Conservation (phyloP, 495 filamentous ascomycete species). For the Daldinia childiae region DNA sequence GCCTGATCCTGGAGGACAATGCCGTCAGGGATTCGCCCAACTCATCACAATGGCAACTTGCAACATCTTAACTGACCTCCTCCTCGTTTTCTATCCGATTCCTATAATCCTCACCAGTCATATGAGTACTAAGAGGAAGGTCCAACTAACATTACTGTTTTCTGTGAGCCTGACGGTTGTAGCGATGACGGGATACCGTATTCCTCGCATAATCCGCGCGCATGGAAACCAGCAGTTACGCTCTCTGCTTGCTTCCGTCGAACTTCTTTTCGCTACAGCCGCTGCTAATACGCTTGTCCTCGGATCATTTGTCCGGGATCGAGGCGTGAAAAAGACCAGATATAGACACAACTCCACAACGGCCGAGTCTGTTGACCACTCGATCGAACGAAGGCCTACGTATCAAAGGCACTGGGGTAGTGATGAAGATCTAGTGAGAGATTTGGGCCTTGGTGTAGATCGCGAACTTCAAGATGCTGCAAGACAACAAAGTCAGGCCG, state of each 20-base stretch:
- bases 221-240: slow-evolving; percentile 76
- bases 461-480: slow-evolving; percentile 62
- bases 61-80: slow-evolving; percentile 87
- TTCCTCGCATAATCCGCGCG: slow-evolving; percentile 72
- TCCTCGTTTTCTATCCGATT: slow-evolving; percentile 87
- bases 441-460: slow-evolving; percentile 72
- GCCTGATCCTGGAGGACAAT: slow-evolving; percentile 86
- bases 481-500: slow-evolving; percentile 10
- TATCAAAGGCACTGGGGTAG: slow-evolving; percentile 77
- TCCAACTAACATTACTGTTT: slow-evolving; percentile 77
- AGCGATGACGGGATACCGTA: slow-evolving; percentile 76
- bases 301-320: slow-evolving; percentile 82
- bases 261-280: slow-evolving; percentile 78
- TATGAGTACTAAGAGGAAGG: slow-evolving; percentile 72
- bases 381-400: slow-evolving; percentile 56
- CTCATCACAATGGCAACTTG: slow-evolving; percentile 86
- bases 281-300: slow-evolving; percentile 82
- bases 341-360: slow-evolving; percentile 67
- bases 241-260: slow-evolving; percentile 79
- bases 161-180: slow-evolving; percentile 81
- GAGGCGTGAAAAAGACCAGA: slow-evolving; percentile 79
- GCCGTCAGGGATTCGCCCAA: slow-evolving; percentile 84
- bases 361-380: slow-evolving; percentile 57
- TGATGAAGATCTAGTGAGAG: slow-evolving; percentile 80
- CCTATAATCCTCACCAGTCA: slow-evolving; percentile 80